phyloP scores from a whole-genome alignment of 805 yeast species.

The Candida fluviatilis region DNA sequence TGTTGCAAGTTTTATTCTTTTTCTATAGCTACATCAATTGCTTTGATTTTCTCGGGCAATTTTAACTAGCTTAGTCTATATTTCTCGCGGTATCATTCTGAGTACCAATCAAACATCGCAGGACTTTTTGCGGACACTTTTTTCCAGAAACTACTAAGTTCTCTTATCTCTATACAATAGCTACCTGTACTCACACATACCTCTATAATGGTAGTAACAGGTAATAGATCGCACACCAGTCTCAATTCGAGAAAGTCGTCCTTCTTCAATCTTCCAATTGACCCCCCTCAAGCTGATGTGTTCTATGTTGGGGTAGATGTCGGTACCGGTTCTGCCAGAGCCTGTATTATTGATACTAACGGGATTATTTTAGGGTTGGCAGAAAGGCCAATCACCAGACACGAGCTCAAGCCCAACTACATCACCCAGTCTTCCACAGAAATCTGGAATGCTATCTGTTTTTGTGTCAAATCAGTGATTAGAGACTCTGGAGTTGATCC shows the following conservation, averaged over 20 bases:
- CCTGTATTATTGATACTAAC: conserved; percentile 78
- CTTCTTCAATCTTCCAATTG: conserved; percentile 33
- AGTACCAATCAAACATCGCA: too few species aligned
- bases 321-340: conserved; percentile 98
- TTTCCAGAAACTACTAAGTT: too few species aligned
- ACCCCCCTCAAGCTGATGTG: conserved; percentile 41
- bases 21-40: background rate
- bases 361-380: conserved; percentile 80
- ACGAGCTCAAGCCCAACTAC: conserved; percentile 65
- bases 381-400: conserved; percentile 74
- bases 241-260: conserved; percentile 37
- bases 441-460: conserved; percentile 86
- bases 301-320: conserved; percentile 84
- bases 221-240: conserved; percentile 29
- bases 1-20: background rate
- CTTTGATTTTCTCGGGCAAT: background rate
- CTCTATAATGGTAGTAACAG: background rate
- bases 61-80: too few species aligned
- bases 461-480: conserved; percentile 72
- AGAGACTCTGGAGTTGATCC: conserved; percentile 73
- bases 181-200: too few species aligned
- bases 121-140: too few species aligned
- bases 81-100: too few species aligned
- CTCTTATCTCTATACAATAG: background rate
- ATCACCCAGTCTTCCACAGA: conserved; percentile 87